Conservation (phyloP, 176 grass and related monocot species). For the Aechmea fasciata region DNA sequence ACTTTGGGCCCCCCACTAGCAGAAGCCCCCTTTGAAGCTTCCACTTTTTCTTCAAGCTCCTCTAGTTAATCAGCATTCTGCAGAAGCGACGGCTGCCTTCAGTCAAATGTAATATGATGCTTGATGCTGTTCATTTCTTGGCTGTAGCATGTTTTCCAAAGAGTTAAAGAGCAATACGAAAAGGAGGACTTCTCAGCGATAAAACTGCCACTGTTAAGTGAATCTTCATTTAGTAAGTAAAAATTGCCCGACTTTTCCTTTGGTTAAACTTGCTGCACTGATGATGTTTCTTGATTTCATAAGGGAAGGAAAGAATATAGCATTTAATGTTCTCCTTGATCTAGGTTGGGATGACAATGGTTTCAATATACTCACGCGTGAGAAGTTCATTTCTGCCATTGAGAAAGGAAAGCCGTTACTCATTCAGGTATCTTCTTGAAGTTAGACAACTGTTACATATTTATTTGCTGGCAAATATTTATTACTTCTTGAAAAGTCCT, state of each 20-base stretch:
- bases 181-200: conserved; percentile 65
- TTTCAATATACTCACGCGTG: conserved; percentile 49
- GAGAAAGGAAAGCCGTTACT: conserved; percentile 56
- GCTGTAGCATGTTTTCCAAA: conserved; percentile 50
- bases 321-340: conserved; percentile 10
- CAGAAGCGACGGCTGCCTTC: too few species aligned
- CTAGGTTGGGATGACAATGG: conserved; percentile 44
- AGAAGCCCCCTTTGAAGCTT: too few species aligned
- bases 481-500: not conserved
- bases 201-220: conserved; percentile 68
- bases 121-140: conserved; percentile 17
- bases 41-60: too few species aligned
- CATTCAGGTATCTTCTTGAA: conserved; percentile 51
- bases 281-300: conserved; percentile 12
- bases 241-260: not conserved
- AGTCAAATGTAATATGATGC: conserved; percentile 1
- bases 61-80: too few species aligned
- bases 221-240: conserved; percentile 48
- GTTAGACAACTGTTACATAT: not conserved
- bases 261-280: not conserved
- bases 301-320: not conserved
- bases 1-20: too few species aligned
- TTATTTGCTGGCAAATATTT: not conserved
- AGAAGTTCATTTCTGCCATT: conserved; percentile 41
- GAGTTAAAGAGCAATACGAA: conserved; percentile 52